Evolutionary conservation across 129 eudicot genomes (phyloP), one percentile per base, ranked within the genome.

Genomic region (Apium graveolens): DNA sequence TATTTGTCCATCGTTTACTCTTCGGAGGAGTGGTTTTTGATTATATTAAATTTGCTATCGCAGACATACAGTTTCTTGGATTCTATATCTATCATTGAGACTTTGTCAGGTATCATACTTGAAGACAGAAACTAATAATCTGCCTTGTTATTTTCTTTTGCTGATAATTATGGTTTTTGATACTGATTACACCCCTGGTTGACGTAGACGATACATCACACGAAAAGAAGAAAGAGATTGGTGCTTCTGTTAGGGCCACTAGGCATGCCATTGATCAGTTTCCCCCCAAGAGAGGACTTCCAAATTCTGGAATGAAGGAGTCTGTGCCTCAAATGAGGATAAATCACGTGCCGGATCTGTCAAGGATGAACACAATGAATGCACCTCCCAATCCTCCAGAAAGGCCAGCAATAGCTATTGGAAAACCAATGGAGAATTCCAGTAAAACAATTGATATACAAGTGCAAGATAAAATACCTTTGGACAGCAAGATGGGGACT

Each of bases 51-150:
- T 74, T 84, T 21, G 48, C 71, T 17, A 44, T 14, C 85, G 94
- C 97, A 94, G 97, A 90, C 93, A 73, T 94, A 94, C 71, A 86
- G 88, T 74, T 94, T 94, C 85, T 84, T 92, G 27, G 84, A 92
- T 82, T 86, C 98, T 53, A 84, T 94, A 80, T 94, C 97, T 77
- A 94, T 94, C 70, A 80, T 94, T 24, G 92, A 94, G 51, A 94
- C 93, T 18, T 83, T 94, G 60, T 73, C 98, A 85, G 98, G 97
- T 94, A 76, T 66, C n/a, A 53, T 73, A n/a, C 74, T 53, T 32
- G 29, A 37, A 18, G 48, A 70, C 57, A 18, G 37, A 26, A 16
- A 73, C 79, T 80, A 74, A 41, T 26, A 42, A 55, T 81, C 70
- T 32, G 48, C 9, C 51, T 11, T 46, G 27, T 71, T 45, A 53